Conservation (phyloP, 805 yeast genomes). For the Blastobotrys mokoenaii region DNA sequence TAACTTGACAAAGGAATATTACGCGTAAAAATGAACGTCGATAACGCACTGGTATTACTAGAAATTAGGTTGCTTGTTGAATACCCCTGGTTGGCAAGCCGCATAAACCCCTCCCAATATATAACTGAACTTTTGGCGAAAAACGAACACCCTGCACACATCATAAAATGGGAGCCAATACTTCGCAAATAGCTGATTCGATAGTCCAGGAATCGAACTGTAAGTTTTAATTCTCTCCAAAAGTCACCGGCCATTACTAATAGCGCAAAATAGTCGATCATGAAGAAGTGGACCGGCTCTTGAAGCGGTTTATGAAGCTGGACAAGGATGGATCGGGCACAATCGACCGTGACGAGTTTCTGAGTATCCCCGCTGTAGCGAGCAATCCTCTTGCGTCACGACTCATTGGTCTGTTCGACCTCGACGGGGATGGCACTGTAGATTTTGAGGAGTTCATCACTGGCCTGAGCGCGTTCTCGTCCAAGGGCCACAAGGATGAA, state of each 20-base stretch:
- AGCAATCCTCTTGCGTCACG: conserved; percentile 84
- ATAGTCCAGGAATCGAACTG: conserved; percentile 28
- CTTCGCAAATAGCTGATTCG: conserved; percentile 19
- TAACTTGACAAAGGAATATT: no score
- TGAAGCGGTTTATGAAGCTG: conserved; percentile 89
- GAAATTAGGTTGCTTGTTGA: no score
- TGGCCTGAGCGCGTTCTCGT: conserved; percentile 80
- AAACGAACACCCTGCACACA: not conserved
- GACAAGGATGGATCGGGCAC: conserved; percentile 92
- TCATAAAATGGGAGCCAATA: conserved; percentile 17
- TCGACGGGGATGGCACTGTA: conserved; percentile 84
- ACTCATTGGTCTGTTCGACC: conserved; percentile 89
- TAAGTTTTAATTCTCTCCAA: conserved; percentile 8
- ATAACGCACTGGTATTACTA: no score
- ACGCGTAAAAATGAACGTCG: no score
- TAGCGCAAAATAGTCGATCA: conserved; percentile 45
- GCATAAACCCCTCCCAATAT: no score
- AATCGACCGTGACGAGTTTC: conserved; percentile 81
- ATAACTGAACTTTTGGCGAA: no score
- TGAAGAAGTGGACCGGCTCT: conserved; percentile 84
- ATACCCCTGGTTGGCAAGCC: no score
- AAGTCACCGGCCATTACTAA: not conserved
- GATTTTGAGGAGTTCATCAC: conserved; percentile 92
- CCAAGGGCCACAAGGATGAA: conserved; percentile 71
- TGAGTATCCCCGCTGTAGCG: conserved; percentile 86